Evolutionary conservation across 768 basidiomycete species (phyloP).

Genomic region (Russula vinacea): DNA sequence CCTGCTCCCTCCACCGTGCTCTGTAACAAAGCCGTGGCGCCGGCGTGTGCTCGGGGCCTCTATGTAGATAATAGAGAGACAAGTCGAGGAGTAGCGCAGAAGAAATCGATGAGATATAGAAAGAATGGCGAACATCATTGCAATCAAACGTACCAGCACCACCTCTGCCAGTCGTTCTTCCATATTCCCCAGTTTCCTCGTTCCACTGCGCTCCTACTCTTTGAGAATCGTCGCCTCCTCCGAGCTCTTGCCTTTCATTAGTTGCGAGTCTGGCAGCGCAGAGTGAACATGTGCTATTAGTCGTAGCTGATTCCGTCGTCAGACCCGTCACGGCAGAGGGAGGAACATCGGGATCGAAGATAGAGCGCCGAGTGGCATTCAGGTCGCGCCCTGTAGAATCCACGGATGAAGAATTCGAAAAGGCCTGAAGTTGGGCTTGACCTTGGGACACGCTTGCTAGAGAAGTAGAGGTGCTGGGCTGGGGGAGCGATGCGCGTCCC

Average conservation of each 20-base stretch:
- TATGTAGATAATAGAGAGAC: not conserved
- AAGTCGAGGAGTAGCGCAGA: not conserved
- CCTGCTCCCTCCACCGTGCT: not conserved
- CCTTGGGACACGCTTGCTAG: too few species aligned
- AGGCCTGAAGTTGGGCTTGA: too few species aligned
- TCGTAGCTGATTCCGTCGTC: not conserved
- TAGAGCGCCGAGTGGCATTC: not conserved
- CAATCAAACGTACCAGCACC: not conserved
- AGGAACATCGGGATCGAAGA: not conserved
- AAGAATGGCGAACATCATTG: not conserved
- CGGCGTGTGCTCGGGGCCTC: not conserved
- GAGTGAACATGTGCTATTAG: not conserved
- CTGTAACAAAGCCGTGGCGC: not conserved
- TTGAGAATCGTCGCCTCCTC: too few species aligned
- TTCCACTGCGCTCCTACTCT: too few species aligned
- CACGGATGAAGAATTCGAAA: too few species aligned
- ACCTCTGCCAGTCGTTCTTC: not conserved
- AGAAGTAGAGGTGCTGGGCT: not conserved
- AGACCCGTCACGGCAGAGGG: too few species aligned
- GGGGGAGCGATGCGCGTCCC: not conserved
- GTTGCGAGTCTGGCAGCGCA: slow-evolving; percentile 3
- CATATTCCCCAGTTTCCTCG: not conserved
- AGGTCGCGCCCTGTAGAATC: too few species aligned
- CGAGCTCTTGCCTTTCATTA: too few species aligned
- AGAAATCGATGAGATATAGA: too few species aligned